Evolutionary conservation across 2,329 filamentous ascomycete genomes (phyloP).

Genomic region (Trichoderma gracile): DNA sequence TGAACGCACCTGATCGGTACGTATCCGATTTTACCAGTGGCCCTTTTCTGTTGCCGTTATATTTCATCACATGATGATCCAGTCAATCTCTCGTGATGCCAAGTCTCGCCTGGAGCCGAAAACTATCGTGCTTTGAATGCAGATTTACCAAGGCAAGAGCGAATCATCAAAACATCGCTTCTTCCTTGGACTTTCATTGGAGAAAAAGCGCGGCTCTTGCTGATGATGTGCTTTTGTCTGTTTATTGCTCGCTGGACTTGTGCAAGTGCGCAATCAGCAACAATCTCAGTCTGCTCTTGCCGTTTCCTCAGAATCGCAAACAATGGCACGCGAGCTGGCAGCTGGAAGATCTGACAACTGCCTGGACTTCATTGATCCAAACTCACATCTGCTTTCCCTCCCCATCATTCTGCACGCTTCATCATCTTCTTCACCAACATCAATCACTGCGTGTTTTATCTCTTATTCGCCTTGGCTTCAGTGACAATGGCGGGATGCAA

Average conservation of each 20-base stretch:
- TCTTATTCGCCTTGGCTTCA: background rate
- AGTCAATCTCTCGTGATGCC: background rate
- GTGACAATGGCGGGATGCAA: slow-evolving; percentile 42
- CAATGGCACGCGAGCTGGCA: background rate
- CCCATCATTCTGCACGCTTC: background rate
- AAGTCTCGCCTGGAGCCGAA: background rate
- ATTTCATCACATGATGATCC: background rate
- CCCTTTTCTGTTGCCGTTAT: background rate
- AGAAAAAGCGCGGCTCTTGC: background rate
- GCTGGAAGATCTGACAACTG: background rate
- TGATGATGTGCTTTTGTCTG: background rate
- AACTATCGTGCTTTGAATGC: background rate
- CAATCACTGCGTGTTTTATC: background rate
- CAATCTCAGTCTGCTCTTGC: background rate
- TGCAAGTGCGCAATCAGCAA: slow-evolving; percentile 16
- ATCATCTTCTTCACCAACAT: background rate
- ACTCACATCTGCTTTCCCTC: background rate
- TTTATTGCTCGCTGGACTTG: background rate
- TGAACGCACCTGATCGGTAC: slow-evolving; percentile 61
- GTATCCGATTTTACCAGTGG: slow-evolving; percentile 30
- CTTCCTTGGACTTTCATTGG: background rate
- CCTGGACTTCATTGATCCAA: background rate
- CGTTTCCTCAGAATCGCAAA: background rate
- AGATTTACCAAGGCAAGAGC: background rate
- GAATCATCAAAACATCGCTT: background rate